Evolutionary conservation across 257 asterid species (phyloP).

Genomic region (Echites panduratus): DNA sequence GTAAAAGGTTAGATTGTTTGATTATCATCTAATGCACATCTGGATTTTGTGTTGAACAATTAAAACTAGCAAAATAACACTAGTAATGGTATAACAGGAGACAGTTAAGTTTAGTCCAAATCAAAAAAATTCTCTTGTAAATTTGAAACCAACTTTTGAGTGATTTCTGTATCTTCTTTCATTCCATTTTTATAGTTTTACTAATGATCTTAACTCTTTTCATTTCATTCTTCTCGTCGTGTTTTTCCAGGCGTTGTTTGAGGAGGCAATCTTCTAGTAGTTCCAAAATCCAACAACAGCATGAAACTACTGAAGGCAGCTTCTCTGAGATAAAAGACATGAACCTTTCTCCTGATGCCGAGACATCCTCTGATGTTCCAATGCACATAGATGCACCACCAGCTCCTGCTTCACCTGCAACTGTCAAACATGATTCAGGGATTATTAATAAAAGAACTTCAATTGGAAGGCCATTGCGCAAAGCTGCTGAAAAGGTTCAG

Average conservation of each 20-base stretch:
- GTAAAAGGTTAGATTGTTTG: slow-evolving; percentile 55
- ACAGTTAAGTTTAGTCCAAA: too few relatives aligned
- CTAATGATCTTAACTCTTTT: too few relatives aligned
- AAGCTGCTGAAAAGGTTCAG: slow-evolving; percentile 65
- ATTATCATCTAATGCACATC: background rate
- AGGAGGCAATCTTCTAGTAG: slow-evolving; percentile 56
- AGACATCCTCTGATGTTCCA: slow-evolving; percentile 21
- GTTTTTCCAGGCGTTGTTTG: slow-evolving; percentile 51
- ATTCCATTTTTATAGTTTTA: too few relatives aligned
- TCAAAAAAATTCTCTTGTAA: too few relatives aligned
- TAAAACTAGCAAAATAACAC: background rate
- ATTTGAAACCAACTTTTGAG: too few relatives aligned
- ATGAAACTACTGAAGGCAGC: slow-evolving; percentile 39
- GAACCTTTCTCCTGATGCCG: slow-evolving; percentile 21
- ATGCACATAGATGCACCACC: slow-evolving; percentile 14
- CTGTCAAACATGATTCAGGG: too few relatives aligned
- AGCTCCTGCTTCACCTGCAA: slow-evolving; percentile 15
- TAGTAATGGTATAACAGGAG: background rate
- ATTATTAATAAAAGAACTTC: slow-evolving; percentile 56
- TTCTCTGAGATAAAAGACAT: slow-evolving; percentile 49
- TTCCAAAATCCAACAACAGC: slow-evolving; percentile 29
- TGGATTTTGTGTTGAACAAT: background rate
- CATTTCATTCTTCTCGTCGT: background rate
- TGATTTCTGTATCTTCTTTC: too few relatives aligned
- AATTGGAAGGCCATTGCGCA: slow-evolving; percentile 53